Base-by-base conservation (phyloP, 2,329 filamentous ascomycete genomes). In the Fusarium musae region DNA sequence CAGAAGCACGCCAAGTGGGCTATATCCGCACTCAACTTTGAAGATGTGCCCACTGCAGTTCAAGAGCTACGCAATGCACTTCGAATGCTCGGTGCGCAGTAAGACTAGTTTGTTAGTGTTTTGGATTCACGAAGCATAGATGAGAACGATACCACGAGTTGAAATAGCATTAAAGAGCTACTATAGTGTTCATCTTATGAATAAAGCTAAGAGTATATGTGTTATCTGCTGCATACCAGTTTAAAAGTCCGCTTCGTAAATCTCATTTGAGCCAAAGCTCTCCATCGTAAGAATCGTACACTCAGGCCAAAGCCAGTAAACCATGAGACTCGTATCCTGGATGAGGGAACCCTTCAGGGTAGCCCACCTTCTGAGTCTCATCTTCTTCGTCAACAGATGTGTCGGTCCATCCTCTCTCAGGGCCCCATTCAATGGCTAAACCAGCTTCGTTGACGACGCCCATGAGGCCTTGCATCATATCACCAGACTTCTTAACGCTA, bases 1-100 rank as follows among this genome's bases (percentile, higher is more conserved):
- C 95, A 97, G 81, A 99, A 98, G 80, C 96, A 98, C 84, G 95
- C 96, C 5, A 95, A 94, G 78, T 99, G 94, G 94, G 96, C 96
- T 1, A 97, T 98, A 46, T 98, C 95, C 16, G 96, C 96, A 1
- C 84, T 99, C 53, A 97, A 98, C 78, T 99, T 99, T 82, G 96
- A 99, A 76, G 96, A 99, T 80, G 93, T 97, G 4, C 87, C 92
- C 3, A 99, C 96, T 0, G 96, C 96, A 1, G 91, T 98, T 9
- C 91, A 92, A 78, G 95, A 99, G 79, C 82, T 99, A 70, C 89
- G 90, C 59, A 90, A 89, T 66, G 96, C 96, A 6, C 83, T 99
- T 70, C 85, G 88, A 63, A 84, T 86, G 23, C 83, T 98, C 54
- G 94, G 94, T 5, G 92, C 90, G 17, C 78, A 78, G 57, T 83